A percentile compares a stretch with the other conserved stretches of the same genome.
These are phyloP conservation scores for Lepiota venenata DNA, from an alignment of 768 basidiomycete genomes.

Conservation along the genomic window DNA sequence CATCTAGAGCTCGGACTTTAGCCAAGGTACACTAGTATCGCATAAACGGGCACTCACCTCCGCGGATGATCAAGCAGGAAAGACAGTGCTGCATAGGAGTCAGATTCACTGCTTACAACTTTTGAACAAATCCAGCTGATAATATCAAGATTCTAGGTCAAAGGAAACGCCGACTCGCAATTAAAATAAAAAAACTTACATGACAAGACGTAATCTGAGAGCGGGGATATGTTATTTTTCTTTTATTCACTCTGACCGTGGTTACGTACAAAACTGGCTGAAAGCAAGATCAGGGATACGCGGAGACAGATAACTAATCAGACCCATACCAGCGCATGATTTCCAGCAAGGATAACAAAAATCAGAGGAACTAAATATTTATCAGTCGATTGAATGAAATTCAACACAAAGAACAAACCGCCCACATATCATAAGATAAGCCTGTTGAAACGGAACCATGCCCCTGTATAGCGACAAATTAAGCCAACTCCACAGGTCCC, in stretches of 20 bases:
- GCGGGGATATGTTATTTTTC: not conserved
- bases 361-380: slow-evolving; percentile 43
- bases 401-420: not conserved
- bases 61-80: slow-evolving; percentile 81
- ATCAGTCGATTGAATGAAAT: not conserved
- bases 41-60: slow-evolving; percentile 32
- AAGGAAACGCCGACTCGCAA: not conserved
- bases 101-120: slow-evolving; percentile 40
- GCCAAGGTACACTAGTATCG: not conserved
- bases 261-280: slow-evolving; percentile 59
- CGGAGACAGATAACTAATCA: not conserved
- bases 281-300: not conserved
- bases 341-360: slow-evolving; percentile 69
- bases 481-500: not conserved
- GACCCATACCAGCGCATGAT: slow-evolving; percentile 62
- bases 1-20: slow-evolving; percentile 31
- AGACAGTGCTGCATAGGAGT: slow-evolving; percentile 49
- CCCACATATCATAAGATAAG: slow-evolving; percentile 61
- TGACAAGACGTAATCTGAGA: slow-evolving; percentile 54
- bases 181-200: slow-evolving; percentile 39
- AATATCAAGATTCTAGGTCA: not conserved
- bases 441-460: slow-evolving; percentile 69
- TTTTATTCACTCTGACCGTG: not conserved
- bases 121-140: slow-evolving; percentile 63
- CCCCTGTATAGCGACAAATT: slow-evolving; percentile 28